Percentiles rank a stretch among this genome's conserved stretches.
Evolutionary conservation across 1,139 yeast genomes (phyloP).

Genomic region (Candida glucosophila): DNA sequence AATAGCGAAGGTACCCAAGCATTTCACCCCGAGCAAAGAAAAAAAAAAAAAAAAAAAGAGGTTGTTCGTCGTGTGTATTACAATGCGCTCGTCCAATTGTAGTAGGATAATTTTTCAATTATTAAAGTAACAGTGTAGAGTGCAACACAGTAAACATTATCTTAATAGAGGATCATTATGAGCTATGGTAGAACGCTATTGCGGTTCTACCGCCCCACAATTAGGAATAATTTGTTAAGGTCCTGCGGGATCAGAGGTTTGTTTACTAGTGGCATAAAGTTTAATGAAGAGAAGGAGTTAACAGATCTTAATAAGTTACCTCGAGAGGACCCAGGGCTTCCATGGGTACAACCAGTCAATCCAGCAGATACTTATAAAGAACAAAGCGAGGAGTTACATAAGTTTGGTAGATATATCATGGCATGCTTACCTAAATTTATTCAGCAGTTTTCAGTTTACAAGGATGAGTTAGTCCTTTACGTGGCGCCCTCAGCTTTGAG

Average conservation of each 20-base stretch:
- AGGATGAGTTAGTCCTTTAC: slow-evolving; percentile 73
- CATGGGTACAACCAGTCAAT: slow-evolving; percentile 55
- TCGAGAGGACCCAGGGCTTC: slow-evolving; percentile 26
- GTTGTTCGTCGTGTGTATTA: too few species aligned
- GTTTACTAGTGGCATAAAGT: slow-evolving; percentile 5
- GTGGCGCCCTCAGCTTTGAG: slow-evolving; percentile 70
- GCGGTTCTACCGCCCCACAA: background rate
- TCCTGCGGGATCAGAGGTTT: too few species aligned
- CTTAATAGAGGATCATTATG: slow-evolving; percentile 1
- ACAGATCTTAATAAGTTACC: slow-evolving; percentile 31
- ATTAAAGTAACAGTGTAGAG: too few species aligned
- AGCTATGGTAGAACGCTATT: background rate
- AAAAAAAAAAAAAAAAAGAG: too few species aligned
- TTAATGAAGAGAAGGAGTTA: slow-evolving; percentile 20
- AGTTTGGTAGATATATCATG: slow-evolving; percentile 74
- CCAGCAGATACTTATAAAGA: slow-evolving; percentile 72
- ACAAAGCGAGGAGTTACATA: slow-evolving; percentile 67
- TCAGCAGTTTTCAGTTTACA: slow-evolving; percentile 85
- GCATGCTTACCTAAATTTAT: slow-evolving; percentile 74
- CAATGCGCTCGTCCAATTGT: slow-evolving; percentile 6
- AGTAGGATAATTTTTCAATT: slow-evolving; percentile 6
- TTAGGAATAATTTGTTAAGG: slow-evolving; percentile 1
- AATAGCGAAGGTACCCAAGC: too few species aligned
- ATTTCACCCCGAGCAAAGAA: too few species aligned
- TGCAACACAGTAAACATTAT: too few species aligned